A percentile compares a stretch with the other conserved stretches of the same genome.
phyloP scores from a whole-genome alignment of 2,329 filamentous ascomycete species.

The Orbilia brochopaga region DNA sequence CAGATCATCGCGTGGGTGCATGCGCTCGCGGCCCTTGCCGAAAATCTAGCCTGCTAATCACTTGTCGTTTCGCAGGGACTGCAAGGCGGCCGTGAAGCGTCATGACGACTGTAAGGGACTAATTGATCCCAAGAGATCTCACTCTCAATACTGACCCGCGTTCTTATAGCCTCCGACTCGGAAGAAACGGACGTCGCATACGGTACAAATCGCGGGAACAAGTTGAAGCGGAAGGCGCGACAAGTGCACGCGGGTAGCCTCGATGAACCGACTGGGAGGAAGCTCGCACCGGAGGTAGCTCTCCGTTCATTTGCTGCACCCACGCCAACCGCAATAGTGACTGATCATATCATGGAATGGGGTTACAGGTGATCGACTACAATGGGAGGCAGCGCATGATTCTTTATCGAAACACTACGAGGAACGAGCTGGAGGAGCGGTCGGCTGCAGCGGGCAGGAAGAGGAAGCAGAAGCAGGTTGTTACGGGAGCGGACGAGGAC shows the following conservation, averaged over 20 bases:
- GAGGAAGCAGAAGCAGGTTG: constrained; percentile 50
- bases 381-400: constrained; percentile 75
- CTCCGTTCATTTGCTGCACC: neutral
- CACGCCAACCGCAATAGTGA: neutral
- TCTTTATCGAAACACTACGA: constrained; percentile 66
- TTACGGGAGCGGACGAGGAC: constrained; percentile 30
- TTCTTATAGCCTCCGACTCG: constrained; percentile 72
- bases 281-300: constrained; percentile 73
- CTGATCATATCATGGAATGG: neutral
- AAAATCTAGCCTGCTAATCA: constrained; percentile 21
- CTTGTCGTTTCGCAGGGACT: constrained; percentile 49
- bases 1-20: constrained; percentile 53
- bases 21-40: constrained; percentile 4
- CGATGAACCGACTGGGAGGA: constrained; percentile 69
- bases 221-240: constrained; percentile 75
- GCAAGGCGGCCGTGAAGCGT: constrained; percentile 53
- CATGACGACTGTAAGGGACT: constrained; percentile 49
- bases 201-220: constrained; percentile 76
- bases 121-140: neutral
- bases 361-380: constrained; percentile 71
- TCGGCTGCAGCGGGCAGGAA: constrained; percentile 34
- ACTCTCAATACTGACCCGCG: neutral
- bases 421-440: constrained; percentile 42
- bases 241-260: constrained; percentile 74
- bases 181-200: constrained; percentile 71